phyloP scores from a whole-genome alignment of 345 rosid genomes.

The Bruguiera parviflora region DNA sequence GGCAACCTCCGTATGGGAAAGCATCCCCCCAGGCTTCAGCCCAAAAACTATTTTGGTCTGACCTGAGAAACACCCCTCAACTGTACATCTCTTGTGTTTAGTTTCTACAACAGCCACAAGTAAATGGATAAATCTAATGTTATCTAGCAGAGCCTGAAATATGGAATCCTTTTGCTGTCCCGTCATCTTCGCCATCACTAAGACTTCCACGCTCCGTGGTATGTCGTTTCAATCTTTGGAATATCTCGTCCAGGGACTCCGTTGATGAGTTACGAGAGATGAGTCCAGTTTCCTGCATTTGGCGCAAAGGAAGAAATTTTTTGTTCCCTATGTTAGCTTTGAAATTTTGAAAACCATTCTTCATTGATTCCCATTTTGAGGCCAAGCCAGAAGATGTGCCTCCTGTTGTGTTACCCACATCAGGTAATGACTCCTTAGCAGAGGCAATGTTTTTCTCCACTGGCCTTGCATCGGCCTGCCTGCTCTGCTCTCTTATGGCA shows the following conservation, averaged over 20 bases:
- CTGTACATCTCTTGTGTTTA: conserved; percentile 28
- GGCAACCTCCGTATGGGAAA: background rate
- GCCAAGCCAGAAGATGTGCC: conserved; percentile 55
- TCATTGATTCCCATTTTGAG: conserved; percentile 82
- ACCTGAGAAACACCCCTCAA: background rate
- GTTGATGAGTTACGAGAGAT: conserved; percentile 38
- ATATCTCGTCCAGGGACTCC: conserved; percentile 80
- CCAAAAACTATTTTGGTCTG: background rate
- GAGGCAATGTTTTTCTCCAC: conserved; percentile 58
- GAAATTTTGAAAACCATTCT: conserved; percentile 73
- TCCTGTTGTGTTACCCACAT: conserved; percentile 32
- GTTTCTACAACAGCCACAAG: conserved; percentile 11
- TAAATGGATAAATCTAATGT: conserved; percentile 14
- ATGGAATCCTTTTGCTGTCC: conserved; percentile 14
- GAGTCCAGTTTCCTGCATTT: conserved; percentile 41
- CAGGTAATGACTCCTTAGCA: conserved; percentile 79
- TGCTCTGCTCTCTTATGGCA: conserved; percentile 72
- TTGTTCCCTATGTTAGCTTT: conserved; percentile 71
- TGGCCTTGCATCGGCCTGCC: conserved; percentile 46
- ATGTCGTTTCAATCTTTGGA: conserved; percentile 79
- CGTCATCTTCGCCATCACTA: conserved; percentile 36
- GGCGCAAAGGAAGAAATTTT: conserved; percentile 65
- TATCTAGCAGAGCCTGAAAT: conserved; percentile 27
- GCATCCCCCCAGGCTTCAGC: conserved; percentile 11
- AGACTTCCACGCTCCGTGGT: conserved; percentile 37